phyloP scores from a whole-genome alignment of 371 early-diverging fungal species.

The Rhizomucor pusillus region DNA sequence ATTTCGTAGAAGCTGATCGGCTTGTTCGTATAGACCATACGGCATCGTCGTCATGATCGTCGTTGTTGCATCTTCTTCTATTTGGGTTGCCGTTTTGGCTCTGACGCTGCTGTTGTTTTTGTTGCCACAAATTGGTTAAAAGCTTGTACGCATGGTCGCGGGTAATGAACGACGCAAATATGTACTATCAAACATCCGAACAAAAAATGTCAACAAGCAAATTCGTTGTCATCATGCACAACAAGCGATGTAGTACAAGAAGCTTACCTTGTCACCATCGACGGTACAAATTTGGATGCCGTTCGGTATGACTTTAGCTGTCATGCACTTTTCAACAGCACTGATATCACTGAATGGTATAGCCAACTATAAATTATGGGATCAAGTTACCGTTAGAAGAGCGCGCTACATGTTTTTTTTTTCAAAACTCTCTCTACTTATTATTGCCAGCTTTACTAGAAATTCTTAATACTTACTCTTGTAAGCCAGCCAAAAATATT shows the following conservation, averaged over 20 bases:
- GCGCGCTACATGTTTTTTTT: too few relatives aligned
- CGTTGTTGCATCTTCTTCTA: too few relatives aligned
- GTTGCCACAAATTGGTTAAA: conserved; percentile 65
- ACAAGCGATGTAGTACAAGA: too few relatives aligned
- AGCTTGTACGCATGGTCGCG: conserved; percentile 77
- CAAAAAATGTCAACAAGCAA: neutral
- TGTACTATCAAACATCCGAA: conserved; percentile 39
- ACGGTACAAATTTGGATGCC: conserved; percentile 78
- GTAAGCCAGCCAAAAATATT: conserved; percentile 97
- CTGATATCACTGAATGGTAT: conserved; percentile 81
- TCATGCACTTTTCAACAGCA: conserved; percentile 75
- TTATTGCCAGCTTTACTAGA: too few relatives aligned
- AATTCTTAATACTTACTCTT: conserved; percentile 62
- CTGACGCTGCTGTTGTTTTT: conserved; percentile 1
- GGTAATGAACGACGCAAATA: conserved; percentile 78
- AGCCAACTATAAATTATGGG: conserved; percentile 68
- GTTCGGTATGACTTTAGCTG: conserved; percentile 84
- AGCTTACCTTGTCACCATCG: conserved; percentile 53
- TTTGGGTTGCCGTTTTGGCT: too few relatives aligned
- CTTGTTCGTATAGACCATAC: too few relatives aligned
- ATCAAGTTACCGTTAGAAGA: too few relatives aligned
- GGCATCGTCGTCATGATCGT: too few relatives aligned
- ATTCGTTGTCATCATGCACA: too few relatives aligned
- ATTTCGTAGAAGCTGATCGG: too few relatives aligned
- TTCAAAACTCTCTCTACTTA: too few relatives aligned